phyloP scores from a whole-genome alignment of 305 asterid genomes.

The Fraxinus velutina region DNA sequence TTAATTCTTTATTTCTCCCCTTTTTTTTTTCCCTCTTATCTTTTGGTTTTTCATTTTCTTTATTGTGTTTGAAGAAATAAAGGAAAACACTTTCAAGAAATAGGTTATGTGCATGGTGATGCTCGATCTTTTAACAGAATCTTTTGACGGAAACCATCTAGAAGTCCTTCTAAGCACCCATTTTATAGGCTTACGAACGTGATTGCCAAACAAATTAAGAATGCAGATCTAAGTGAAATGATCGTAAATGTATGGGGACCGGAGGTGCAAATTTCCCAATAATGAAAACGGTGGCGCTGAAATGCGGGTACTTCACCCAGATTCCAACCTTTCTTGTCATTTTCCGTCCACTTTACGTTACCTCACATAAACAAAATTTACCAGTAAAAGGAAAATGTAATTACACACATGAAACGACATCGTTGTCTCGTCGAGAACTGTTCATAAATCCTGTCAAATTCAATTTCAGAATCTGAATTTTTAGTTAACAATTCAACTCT shows the following conservation, averaged over 20 bases:
- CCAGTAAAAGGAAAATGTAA: background rate
- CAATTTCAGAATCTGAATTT: background rate
- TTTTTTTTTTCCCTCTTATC: no score
- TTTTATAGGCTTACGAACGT: background rate
- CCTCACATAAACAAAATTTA: background rate
- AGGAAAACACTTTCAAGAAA: background rate
- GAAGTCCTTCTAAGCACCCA: slow-evolving; percentile 1
- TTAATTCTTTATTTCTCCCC: no score
- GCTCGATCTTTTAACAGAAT: background rate
- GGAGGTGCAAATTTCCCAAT: background rate
- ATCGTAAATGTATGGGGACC: background rate
- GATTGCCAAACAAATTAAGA: background rate
- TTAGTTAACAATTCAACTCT: background rate
- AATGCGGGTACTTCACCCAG: background rate
- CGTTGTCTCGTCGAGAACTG: background rate
- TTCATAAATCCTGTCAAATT: background rate
- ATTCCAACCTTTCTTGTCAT: background rate
- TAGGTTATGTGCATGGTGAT: background rate
- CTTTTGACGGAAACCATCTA: background rate
- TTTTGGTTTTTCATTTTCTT: no score
- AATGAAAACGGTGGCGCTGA: background rate
- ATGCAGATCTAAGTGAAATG: background rate
- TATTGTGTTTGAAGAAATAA: background rate
- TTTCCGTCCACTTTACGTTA: background rate
- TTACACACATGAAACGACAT: background rate